Conservation (phyloP, 2,329 filamentous ascomycete genomes). For the Diaporthe sp. region DNA sequence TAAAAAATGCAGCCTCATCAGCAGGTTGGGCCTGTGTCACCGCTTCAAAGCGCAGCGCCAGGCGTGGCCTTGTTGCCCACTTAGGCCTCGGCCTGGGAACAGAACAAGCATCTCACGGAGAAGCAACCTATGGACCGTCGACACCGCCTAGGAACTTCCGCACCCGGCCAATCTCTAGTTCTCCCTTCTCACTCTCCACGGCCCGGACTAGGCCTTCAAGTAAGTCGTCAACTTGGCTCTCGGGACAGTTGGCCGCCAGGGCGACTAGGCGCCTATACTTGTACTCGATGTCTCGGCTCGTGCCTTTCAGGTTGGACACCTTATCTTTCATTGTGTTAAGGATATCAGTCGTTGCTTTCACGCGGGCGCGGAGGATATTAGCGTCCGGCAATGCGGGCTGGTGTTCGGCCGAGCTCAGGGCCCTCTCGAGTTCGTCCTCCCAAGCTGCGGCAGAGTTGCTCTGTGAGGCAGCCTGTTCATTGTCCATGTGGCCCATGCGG, state of each 20-base stretch:
- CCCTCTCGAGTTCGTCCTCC: conserved; percentile 67
- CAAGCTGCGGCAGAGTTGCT: conserved; percentile 63
- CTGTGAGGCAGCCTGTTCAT: conserved; percentile 59
- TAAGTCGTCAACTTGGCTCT: conserved; percentile 83
- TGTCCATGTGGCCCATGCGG: conserved; percentile 62
- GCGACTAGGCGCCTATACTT: conserved; percentile 92
- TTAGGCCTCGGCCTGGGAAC: neutral
- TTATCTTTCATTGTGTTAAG: conserved; percentile 77
- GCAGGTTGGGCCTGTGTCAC: neutral
- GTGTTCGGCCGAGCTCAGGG: conserved; percentile 59
- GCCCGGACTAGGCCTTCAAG: conserved; percentile 86
- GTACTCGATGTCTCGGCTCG: conserved; percentile 85
- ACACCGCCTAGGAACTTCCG: conserved; percentile 85
- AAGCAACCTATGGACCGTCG: conserved; percentile 64
- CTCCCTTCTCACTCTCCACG: conserved; percentile 86
- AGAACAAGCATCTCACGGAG: neutral
- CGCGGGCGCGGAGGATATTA: conserved; percentile 73
- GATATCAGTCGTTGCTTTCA: conserved; percentile 78
- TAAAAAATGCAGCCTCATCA: neutral
- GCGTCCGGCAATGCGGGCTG: conserved; percentile 68
- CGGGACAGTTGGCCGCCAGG: conserved; percentile 84
- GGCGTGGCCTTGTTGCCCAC: neutral
- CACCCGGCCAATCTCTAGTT: conserved; percentile 82
- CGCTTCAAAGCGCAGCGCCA: neutral
- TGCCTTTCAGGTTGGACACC: conserved; percentile 79